Evolutionary conservation across 192 early-diverging fungal species (phyloP), one percentile per base, ranked within the genome.

Genomic region (Backusella australiensis): DNA sequence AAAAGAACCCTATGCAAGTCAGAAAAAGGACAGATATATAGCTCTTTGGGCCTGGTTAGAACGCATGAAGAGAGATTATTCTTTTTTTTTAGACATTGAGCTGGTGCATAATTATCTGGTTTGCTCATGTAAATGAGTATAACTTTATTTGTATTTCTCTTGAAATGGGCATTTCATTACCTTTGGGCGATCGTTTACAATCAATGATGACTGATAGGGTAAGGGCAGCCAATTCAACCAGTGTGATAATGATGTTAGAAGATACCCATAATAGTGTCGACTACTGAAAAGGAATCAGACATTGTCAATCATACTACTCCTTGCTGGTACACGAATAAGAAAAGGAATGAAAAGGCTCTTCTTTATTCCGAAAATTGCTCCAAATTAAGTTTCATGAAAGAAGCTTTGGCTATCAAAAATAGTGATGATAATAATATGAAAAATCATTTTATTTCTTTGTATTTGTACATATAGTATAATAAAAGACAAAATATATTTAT

Each of bases 151-250:
- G 93, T 70, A 93, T 99, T 21, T 96, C 96, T 6, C 79, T 97
- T 4, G 97, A 96, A 17, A 96, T 97, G 97, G 97, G 96, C 26
- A n/a, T 97, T 14, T 90, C 93, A 44, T 76, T 94, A 44, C 97
- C 97, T 0, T 91, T 93, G 90, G 95, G 95, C 8, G 85, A 90
- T 21, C 88, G 90, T 72, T 69, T 99, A 72, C 96, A 90, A 34
- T 95, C 96, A 0, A 96, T 98, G 93, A 82, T 96, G 80, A 94
- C 95, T 0, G 96, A 96, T 15, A 82, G 94, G 74, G 94, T 95
- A 36, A 99, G 97, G 96, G 96, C 95, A 1, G 88, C 93, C 72
- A 93, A 90, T 71, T 95, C 94, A n/a, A 91, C 97, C 21, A 93
- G 91, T 79, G 96, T 98, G n/a, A 96, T 98, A 35, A 83, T 88